Evolutionary conservation across 805 yeast genomes (phyloP), one percentile per base, ranked within the genome.

Genomic region (Debaryomyces prosopidis): DNA sequence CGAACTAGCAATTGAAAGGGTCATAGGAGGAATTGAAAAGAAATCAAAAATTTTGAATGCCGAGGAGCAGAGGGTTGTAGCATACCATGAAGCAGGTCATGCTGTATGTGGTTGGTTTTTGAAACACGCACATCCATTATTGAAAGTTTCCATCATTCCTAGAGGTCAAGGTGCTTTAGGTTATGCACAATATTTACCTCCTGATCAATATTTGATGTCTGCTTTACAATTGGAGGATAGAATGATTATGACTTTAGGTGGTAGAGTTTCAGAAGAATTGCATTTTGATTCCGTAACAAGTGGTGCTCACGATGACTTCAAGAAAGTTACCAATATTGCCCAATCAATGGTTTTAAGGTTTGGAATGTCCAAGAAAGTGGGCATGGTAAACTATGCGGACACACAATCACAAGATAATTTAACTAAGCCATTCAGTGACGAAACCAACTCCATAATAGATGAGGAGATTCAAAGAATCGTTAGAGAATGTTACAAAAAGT

Each of bases 21-120:
- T 92, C 36, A 88, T 91, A 67, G 97, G 95, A 27, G 99, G 99
- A 32, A 74, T 94, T 50, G 98, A 92, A 66, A 88, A 88, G 75
- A 92, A 89, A 68, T 80, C 91, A 12, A 85, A 86, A 59, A 79
- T 94, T 11, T 74, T 95, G 49, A 81, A 89, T 2, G 85, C 89
- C 1, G 91, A 86, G 48, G 98, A 95, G 62, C 89, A 90, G 69
- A 82, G 76, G 50, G 82, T 89, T 20, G 97, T 95, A 46, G 99
- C 99, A 0, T 94, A 87, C 59, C 99, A 95, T 63, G 99, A 94
- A 67, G 99, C 99, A 3, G 99, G 99, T 3, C 99, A 95, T 68
- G 99, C 99, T 9, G 81, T 94, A 49, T 91, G 98, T 66, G 99
- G 99, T 10, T 94, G 99, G 99, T 90, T 75, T 60, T 77, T 94